Percentiles rank a stretch among this genome's conserved stretches.
phyloP scores from a whole-genome alignment of 768 basidiomycete genomes.

The Boletellus ananas region DNA sequence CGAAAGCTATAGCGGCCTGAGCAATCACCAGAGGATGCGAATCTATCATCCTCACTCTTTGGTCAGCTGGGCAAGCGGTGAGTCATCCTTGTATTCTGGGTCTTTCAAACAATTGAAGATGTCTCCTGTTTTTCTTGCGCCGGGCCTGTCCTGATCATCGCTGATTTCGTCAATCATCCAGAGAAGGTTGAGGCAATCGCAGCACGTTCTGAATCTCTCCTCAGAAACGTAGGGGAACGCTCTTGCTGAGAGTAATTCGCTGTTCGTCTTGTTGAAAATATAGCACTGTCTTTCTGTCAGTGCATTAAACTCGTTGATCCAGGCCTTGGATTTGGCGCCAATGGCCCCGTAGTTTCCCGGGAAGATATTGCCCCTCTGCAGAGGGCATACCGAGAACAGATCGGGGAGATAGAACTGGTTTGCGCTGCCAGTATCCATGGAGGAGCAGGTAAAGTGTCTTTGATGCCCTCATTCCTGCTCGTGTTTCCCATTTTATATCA shows the following conservation, averaged over 20 bases:
- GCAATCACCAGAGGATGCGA: background rate
- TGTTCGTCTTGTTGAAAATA: slow-evolving; percentile 52
- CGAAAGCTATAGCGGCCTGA: slow-evolving; percentile 43
- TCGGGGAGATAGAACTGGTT: slow-evolving; percentile 52
- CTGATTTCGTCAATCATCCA: slow-evolving; percentile 69
- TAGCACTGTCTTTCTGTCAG: slow-evolving; percentile 58
- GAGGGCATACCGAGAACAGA: slow-evolving; percentile 44
- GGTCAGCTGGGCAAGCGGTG: slow-evolving; percentile 55
- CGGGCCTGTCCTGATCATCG: slow-evolving; percentile 58
- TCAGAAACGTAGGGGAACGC: slow-evolving; percentile 57
- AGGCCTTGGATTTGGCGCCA: slow-evolving; percentile 53
- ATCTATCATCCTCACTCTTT: slow-evolving; percentile 45
- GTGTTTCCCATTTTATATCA: slow-evolving; percentile 5
- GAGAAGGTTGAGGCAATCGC: slow-evolving; percentile 59
- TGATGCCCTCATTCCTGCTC: background rate
- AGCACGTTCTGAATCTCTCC: slow-evolving; percentile 55
- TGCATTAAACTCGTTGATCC: slow-evolving; percentile 58
- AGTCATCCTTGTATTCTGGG: slow-evolving; percentile 50
- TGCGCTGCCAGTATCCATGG: background rate
- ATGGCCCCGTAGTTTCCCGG: slow-evolving; percentile 51
- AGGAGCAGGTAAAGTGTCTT: background rate
- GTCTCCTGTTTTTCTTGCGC: slow-evolving; percentile 50
- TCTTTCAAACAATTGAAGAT: slow-evolving; percentile 52
- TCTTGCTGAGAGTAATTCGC: slow-evolving; percentile 59
- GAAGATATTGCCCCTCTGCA: slow-evolving; percentile 48